Conservation (phyloP, 139 green algal species). For the Chlamydomonas sp. region DNA sequence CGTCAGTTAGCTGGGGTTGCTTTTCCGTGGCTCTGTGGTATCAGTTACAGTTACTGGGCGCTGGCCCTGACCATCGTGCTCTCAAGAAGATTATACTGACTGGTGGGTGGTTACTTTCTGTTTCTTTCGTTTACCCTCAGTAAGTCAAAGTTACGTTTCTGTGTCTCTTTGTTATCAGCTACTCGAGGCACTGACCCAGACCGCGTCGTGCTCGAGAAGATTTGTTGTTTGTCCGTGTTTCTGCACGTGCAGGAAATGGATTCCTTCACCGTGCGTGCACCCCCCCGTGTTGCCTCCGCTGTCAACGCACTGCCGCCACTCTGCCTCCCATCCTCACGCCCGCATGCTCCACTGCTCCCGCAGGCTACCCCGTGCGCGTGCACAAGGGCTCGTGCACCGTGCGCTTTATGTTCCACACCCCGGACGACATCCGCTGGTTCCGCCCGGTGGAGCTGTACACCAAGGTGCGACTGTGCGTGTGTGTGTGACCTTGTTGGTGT, state of each 20-base stretch:
- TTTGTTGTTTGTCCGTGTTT: too few relatives aligned
- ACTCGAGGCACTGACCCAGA: constrained; percentile 78
- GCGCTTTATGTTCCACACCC: constrained; percentile 91
- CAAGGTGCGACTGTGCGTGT: constrained; percentile 6
- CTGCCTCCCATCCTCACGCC: too few relatives aligned
- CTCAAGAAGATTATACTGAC: constrained; percentile 86
- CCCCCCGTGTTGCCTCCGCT: neutral
- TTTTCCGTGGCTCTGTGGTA: too few relatives aligned
- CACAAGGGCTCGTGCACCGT: constrained; percentile 88
- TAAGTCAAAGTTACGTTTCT: too few relatives aligned
- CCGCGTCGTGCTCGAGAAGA: constrained; percentile 80
- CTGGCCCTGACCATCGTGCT: constrained; percentile 77
- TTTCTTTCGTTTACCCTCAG: too few relatives aligned
- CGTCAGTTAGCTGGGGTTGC: too few relatives aligned
- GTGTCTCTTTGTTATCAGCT: too few relatives aligned
- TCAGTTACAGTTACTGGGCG: constrained; percentile 54
- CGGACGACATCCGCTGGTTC: constrained; percentile 80
- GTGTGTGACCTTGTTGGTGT: constrained; percentile 18
- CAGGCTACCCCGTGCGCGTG: constrained; percentile 75
- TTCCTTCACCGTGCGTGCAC: neutral
- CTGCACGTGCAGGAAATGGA: neutral
- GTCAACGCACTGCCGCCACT: too few relatives aligned
- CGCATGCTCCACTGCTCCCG: too few relatives aligned
- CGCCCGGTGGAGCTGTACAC: constrained; percentile 77
- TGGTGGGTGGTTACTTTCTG: constrained; percentile 21